Conservation (phyloP, 2,329 filamentous ascomycete genomes). For the Stagonosporopsis vannaccii region DNA sequence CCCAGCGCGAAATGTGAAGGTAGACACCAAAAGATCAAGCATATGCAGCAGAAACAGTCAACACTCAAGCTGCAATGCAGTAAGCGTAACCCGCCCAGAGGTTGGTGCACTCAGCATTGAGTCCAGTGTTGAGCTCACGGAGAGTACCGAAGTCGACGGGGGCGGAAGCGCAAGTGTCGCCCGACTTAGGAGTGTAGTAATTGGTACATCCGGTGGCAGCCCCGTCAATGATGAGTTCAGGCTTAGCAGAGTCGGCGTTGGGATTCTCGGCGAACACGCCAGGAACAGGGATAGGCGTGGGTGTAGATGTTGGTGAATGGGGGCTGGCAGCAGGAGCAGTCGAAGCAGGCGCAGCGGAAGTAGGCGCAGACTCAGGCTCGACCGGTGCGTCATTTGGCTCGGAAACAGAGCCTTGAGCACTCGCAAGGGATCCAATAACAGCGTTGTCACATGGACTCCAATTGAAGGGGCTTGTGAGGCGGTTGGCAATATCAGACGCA, state of each 20-base stretch:
- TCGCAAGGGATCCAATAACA: constrained; percentile 4
- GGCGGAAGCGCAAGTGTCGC: constrained; percentile 44
- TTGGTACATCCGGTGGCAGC: constrained; percentile 34
- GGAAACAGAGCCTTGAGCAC: constrained; percentile 8
- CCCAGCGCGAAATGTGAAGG: constrained; percentile 2
- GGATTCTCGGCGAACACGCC: constrained; percentile 1
- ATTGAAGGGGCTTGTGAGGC: constrained; percentile 47
- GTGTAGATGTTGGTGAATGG: not conserved
- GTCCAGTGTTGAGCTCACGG: constrained; percentile 37
- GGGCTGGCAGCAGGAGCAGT: not conserved
- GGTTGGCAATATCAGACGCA: constrained; percentile 60
- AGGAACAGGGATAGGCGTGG: constrained; percentile 1
- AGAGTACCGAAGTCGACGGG: constrained; percentile 40
- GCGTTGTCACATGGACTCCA: constrained; percentile 25
- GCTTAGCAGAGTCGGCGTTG: not conserved
- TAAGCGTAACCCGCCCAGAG: constrained; percentile 49
- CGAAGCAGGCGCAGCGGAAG: not conserved
- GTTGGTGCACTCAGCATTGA: constrained; percentile 46
- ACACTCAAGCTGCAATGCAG: constrained; percentile 33
- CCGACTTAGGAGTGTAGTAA: constrained; percentile 41
- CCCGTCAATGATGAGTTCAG: constrained; percentile 18
- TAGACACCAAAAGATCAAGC: constrained; percentile 1
- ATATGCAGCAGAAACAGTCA: not conserved
- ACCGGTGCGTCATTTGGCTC: not conserved
- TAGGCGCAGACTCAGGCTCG: not conserved